phyloP scores from a whole-genome alignment of 768 basidiomycete species.

The Kwoniella pini region DNA sequence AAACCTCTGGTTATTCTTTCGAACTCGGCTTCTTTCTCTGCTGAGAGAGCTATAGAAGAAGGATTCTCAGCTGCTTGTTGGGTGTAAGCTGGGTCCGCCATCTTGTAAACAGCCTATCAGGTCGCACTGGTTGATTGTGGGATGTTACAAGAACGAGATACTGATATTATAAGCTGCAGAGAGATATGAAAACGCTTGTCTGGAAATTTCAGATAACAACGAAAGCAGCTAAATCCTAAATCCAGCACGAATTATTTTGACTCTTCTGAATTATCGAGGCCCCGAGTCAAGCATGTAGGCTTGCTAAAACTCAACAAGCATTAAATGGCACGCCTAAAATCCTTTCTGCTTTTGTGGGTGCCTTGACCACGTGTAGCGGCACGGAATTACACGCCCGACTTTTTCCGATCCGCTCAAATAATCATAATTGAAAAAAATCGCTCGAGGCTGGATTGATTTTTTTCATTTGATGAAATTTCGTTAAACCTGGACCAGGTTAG shows the following conservation, averaged over 20 bases:
- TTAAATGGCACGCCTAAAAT: not conserved
- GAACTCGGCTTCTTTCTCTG: constrained; percentile 58
- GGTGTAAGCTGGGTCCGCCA: constrained; percentile 27
- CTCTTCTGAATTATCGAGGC: constrained; percentile 9
- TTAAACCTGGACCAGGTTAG: not conserved
- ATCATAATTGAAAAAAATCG: constrained; percentile 1
- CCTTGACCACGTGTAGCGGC: not conserved
- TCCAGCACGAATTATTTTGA: not conserved
- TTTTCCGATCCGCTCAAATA: constrained; percentile 5
- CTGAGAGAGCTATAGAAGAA: constrained; percentile 37
- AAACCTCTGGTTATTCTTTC: constrained; percentile 81
- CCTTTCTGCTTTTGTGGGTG: not conserved
- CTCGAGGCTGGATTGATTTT: constrained; percentile 7
- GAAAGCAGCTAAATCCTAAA: too few relatives aligned
- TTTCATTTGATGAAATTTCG: not conserved
- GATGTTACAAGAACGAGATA: not conserved
- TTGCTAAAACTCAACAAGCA: not conserved
- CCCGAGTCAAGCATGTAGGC: constrained; percentile 10
- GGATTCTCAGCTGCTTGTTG: constrained; percentile 15
- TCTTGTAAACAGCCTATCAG: not conserved
- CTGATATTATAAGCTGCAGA: too few relatives aligned
- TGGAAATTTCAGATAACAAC: constrained; percentile 15
- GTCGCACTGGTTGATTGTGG: too few relatives aligned
- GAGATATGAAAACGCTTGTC: too few relatives aligned
- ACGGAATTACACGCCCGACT: constrained; percentile 8